Percentiles rank a stretch among this genome's conserved stretches.
Evolutionary conservation across 352 stramenopile genomes (phyloP).

Genomic region (Phytophthora podocarpi): DNA sequence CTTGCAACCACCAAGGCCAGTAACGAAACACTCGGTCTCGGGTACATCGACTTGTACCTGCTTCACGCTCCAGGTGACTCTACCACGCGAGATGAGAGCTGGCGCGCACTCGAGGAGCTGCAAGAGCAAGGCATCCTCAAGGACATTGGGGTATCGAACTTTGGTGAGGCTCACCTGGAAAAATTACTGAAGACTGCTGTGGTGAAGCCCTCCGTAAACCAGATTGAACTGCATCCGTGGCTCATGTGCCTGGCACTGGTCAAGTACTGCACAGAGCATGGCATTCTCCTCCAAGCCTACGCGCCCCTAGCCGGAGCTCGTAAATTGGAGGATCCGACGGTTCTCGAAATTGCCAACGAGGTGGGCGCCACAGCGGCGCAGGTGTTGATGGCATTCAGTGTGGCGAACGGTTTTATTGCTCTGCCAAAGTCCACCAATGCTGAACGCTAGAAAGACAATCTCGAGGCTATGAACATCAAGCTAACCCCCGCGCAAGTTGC

Average conservation of each 20-base stretch:
- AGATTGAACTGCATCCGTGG: slow-evolving; percentile 5
- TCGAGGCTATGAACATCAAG: slow-evolving; percentile 6
- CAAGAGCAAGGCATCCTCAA: slow-evolving; percentile 54
- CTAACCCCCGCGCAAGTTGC: neutral
- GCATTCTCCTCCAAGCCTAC: slow-evolving; percentile 49
- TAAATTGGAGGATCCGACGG: slow-evolving; percentile 35
- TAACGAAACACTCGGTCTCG: slow-evolving; percentile 55
- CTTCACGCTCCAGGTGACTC: slow-evolving; percentile 63
- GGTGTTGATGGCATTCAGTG: slow-evolving; percentile 54
- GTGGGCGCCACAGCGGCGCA: slow-evolving; percentile 40
- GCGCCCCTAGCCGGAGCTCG: slow-evolving; percentile 43
- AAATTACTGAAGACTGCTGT: neutral
- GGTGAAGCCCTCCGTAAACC: neutral
- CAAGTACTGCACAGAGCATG: neutral
- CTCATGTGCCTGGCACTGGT: slow-evolving; percentile 1
- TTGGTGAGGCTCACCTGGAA: neutral
- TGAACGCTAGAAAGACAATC: slow-evolving; percentile 49
- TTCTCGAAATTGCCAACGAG: slow-evolving; percentile 39
- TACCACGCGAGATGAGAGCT: neutral
- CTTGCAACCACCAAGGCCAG: slow-evolving; percentile 47
- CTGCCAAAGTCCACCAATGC: slow-evolving; percentile 56
- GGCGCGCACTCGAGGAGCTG: slow-evolving; percentile 17
- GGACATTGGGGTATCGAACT: slow-evolving; percentile 46
- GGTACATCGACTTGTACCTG: slow-evolving; percentile 84
- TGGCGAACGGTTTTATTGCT: slow-evolving; percentile 58